Conservation (phyloP, 495 filamentous ascomycete genomes). For the Aspergillus nidulans region DNA sequence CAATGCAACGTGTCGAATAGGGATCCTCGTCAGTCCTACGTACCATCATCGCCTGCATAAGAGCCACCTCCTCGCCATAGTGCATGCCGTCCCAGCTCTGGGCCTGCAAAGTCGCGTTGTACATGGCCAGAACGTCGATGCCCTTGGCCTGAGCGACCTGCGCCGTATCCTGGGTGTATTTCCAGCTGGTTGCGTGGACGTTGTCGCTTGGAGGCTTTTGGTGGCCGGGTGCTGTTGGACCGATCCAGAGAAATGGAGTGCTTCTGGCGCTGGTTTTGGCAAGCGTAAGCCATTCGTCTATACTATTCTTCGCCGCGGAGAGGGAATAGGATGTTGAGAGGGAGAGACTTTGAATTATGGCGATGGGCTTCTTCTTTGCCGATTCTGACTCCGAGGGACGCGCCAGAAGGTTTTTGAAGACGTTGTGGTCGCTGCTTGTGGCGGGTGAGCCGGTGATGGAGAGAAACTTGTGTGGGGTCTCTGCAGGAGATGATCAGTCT, state of each 20-base stretch:
- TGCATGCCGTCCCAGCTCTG: slow-evolving; percentile 37
- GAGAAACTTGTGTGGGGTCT: slow-evolving; percentile 38
- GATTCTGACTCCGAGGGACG: neutral
- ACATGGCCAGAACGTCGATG: slow-evolving; percentile 44
- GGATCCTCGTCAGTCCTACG: neutral
- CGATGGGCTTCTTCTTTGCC: slow-evolving; percentile 35
- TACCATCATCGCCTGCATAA: slow-evolving; percentile 52
- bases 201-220: slow-evolving; percentile 27
- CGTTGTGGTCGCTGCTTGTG: slow-evolving; percentile 17
- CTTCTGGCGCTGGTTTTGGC: slow-evolving; percentile 32
- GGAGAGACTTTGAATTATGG: slow-evolving; percentile 41
- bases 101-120: slow-evolving; percentile 45
- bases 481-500: slow-evolving; percentile 22
- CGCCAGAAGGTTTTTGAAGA: slow-evolving; percentile 25
- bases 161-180: slow-evolving; percentile 36
- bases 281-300: slow-evolving; percentile 44
- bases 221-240: slow-evolving; percentile 45
- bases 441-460: slow-evolving; percentile 32
- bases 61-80: slow-evolving; percentile 41
- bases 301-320: slow-evolving; percentile 28
- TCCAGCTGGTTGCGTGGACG: slow-evolving; percentile 38
- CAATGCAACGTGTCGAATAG: slow-evolving; percentile 1
- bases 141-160: slow-evolving; percentile 32
- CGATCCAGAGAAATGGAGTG: slow-evolving; percentile 45
- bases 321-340: slow-evolving; percentile 34